Percentiles rank a stretch among this genome's conserved stretches.
phyloP scores from a whole-genome alignment of 176 grass and related monocot species.

The Oryza meridionalis region DNA sequence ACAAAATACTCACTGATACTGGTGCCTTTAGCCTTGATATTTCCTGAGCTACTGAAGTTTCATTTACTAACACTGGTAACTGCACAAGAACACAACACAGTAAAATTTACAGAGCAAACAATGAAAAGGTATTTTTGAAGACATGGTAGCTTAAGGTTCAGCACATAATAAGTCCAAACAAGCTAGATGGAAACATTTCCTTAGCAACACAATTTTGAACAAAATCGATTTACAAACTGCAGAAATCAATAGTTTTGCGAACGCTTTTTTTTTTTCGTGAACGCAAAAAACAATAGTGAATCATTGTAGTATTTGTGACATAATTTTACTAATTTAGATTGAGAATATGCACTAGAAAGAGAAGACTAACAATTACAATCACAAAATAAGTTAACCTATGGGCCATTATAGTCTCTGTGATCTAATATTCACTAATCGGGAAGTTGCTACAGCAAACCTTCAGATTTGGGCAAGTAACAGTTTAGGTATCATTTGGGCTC shows the following conservation, averaged over 20 bases:
- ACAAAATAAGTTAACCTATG: not conserved
- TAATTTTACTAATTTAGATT: constrained; percentile 20
- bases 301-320: constrained; percentile 1
- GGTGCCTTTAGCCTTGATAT: constrained; percentile 51
- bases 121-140: not conserved
- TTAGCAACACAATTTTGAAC: not conserved
- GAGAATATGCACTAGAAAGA: not conserved
- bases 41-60: constrained; percentile 53
- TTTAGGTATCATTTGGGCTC: constrained; percentile 13
- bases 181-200: constrained; percentile 2
- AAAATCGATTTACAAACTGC: not conserved
- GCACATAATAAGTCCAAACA: not conserved
- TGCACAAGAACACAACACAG: constrained; percentile 40
- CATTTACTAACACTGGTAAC: constrained; percentile 54
- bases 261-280: no score
- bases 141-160: not conserved
- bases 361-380: not conserved
- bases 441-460: constrained; percentile 24
- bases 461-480: constrained; percentile 19
- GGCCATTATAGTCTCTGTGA: not conserved
- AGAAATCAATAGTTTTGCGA: not conserved
- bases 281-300: not conserved
- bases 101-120: constrained; percentile 12
- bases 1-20: constrained; percentile 42
- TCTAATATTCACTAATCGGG: constrained; percentile 2